Base-by-base conservation (phyloP, 176 grass and related monocot genomes). In the Thinopyrum elongatum region DNA sequence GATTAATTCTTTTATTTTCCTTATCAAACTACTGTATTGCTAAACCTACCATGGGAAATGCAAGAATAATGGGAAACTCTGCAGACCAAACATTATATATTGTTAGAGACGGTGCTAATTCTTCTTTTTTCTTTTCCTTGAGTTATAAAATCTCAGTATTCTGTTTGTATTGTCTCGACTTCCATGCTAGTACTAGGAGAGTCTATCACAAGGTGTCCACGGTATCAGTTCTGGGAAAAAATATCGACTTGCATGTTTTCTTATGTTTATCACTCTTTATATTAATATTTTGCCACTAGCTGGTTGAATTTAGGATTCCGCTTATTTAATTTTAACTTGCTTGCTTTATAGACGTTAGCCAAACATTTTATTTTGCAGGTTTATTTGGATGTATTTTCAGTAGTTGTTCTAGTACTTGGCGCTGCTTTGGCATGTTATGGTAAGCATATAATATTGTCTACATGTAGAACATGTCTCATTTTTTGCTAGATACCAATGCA, bases 351-450 rank as follows among this genome's bases (percentile, higher is more conserved):
- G 9, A 67, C 25, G 28, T 82, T 61, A 69, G 2, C 38, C 76
- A 76, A 68, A 53, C 10, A 87, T 80, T 86, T 89, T 63, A 19
- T 94, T 88, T 93, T 87, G 71, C 90, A 99, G 97, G 92, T 99
- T 76, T 99, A 96, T 80, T 87, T 99, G 84, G 90, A 93, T 90
- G 92, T 93, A 83, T 97, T 97, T 93, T 97, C 97, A 90, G 87
- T 90, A 76, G 90, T 92, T 65, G 77, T 87, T 88, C 83, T 99
- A 84, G 62, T 99, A 78, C 79, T 94, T 69, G 97, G 90, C 19
- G 85, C 82, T 85, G 97, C 92, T 83, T 73, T 99, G 85, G 85
- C 92, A 68, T 93, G 94, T 90, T 99, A 99, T 75, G 97, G 97
- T 99, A 81, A 95, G 85, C 72, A 86, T 83, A 16, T 68, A 19